Conservation (phyloP, 208 protist genomes). For the Wallacemonas collosoma region DNA sequence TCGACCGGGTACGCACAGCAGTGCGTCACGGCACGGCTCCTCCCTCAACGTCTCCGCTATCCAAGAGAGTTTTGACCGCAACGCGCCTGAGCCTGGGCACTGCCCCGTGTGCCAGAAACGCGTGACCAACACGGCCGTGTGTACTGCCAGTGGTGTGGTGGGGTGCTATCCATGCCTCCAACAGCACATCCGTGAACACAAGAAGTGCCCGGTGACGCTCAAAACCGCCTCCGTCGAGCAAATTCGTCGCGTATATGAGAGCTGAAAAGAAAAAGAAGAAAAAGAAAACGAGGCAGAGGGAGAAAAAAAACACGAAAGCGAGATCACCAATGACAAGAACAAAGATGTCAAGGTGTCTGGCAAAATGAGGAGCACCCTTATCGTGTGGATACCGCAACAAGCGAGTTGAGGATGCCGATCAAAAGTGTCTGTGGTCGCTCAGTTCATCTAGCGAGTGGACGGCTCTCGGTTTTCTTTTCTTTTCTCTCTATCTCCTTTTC, state of each 20-base stretch:
- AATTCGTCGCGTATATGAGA: constrained; percentile 81
- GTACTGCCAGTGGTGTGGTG: constrained; percentile 63
- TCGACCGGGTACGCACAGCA: constrained; percentile 7
- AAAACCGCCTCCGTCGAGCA: constrained; percentile 47
- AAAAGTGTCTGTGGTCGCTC: too few species aligned
- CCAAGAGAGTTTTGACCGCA: constrained; percentile 3
- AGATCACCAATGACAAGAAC: background rate
- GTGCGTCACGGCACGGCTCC: background rate
- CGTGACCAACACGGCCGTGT: constrained; percentile 73
- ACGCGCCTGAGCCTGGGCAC: constrained; percentile 39
- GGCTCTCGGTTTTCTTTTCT: too few species aligned
- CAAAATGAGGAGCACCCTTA: too few species aligned
- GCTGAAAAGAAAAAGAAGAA: constrained; percentile 31
- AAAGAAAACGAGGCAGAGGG: background rate
- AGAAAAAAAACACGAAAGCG: background rate
- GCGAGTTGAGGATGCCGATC: too few species aligned
- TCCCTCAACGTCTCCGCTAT: constrained; percentile 1
- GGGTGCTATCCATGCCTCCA: constrained; percentile 86
- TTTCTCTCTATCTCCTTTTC: too few species aligned
- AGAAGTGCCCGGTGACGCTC: constrained; percentile 62
- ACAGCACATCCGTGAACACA: constrained; percentile 43
- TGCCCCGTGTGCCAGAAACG: constrained; percentile 68
- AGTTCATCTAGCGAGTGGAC: too few species aligned
- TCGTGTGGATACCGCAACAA: too few species aligned
- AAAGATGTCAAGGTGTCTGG: too few species aligned